Evolutionary conservation across 345 rosid genomes (phyloP), one percentile per base, ranked within the genome.

Genomic region (Conringia planisiliqua): DNA sequence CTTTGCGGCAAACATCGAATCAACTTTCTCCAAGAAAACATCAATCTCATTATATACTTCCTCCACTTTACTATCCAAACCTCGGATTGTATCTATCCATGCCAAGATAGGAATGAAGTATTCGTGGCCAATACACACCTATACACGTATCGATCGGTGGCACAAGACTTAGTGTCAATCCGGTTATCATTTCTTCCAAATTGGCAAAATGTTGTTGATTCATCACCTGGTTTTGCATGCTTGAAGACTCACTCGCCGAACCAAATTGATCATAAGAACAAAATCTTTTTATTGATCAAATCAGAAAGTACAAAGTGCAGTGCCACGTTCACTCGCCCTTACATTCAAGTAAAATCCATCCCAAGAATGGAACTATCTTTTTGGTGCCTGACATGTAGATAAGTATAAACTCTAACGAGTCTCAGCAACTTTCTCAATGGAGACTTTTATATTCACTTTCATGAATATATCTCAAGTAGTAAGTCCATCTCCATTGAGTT

Each of bases 101-200:
- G 76, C 72, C 48, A 86, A 82, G 74, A 80, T 71, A 6, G 88
- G 88, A 38, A 89, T 62, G 59, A 42, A 86, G 10, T 86, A 4
- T 30, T 30, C 33, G 58, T 52, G 58, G 58, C 58, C 33, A 52
- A 7, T 51, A 13, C 6, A 12, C 8, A 51, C 16, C 14, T 22
- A 5, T 12, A 52, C 33, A 52, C 58, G 58, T 52, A 13, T 10
- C n/a, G 58, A 27, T 52, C 17, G 4, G 16, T 52, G 58, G 58
- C 16, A 52, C 16, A 52, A 52, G 58, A n/a, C 18, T 43, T 18
- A 43, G 18, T 43, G 48, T 43, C 48, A 43, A n/a, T 43, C 18
- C 48, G 48, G 7, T 43, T n/a, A 14, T 43, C 48, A n/a, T n/a
- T n/a, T n/a, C n/a, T n/a, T 43, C 16, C 18, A 29, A 29, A 29